Evolutionary conservation across 441 rosid genomes (phyloP).

Genomic region (Euphorbia corollata): DNA sequence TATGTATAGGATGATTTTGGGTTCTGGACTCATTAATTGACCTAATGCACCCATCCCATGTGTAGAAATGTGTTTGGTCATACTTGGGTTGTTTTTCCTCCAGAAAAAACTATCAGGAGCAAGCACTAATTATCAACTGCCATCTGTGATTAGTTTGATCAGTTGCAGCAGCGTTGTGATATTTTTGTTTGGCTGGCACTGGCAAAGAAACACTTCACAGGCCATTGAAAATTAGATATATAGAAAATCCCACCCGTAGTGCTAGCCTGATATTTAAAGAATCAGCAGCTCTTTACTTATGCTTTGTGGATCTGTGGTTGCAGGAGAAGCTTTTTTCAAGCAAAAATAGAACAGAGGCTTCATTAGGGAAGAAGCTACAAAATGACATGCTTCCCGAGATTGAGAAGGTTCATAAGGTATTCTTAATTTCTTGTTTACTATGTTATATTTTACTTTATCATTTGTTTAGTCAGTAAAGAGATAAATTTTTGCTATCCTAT

Average conservation of each 20-base stretch:
- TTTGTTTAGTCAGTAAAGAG: constrained; percentile 5
- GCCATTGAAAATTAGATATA: constrained; percentile 3
- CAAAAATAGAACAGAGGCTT: constrained; percentile 76
- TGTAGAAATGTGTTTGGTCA: neutral
- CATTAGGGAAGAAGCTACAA: constrained; percentile 81
- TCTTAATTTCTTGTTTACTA: constrained; percentile 14
- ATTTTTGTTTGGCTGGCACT: constrained; percentile 11
- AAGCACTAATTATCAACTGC: neutral
- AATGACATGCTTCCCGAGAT: constrained; percentile 95
- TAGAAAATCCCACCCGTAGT: constrained; percentile 1
- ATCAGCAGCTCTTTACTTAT: neutral
- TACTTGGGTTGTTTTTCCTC: neutral
- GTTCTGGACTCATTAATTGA: neutral
- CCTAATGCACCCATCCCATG: neutral
- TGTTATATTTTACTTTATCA: neutral
- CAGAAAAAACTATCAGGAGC: neutral
- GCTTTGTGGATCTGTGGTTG: constrained; percentile 22
- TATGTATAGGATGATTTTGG: neutral
- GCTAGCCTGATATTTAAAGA: neutral
- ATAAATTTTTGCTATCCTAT: constrained; percentile 12
- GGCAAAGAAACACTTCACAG: constrained; percentile 6
- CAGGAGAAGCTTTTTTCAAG: constrained; percentile 90
- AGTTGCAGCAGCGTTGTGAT: neutral
- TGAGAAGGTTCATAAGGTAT: constrained; percentile 92
- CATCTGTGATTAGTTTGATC: neutral